These are phyloP conservation scores for Sarocladium brachiariae DNA, from an alignment of 2,329 filamentous ascomycete genomes.

Conservation along the genomic window DNA sequence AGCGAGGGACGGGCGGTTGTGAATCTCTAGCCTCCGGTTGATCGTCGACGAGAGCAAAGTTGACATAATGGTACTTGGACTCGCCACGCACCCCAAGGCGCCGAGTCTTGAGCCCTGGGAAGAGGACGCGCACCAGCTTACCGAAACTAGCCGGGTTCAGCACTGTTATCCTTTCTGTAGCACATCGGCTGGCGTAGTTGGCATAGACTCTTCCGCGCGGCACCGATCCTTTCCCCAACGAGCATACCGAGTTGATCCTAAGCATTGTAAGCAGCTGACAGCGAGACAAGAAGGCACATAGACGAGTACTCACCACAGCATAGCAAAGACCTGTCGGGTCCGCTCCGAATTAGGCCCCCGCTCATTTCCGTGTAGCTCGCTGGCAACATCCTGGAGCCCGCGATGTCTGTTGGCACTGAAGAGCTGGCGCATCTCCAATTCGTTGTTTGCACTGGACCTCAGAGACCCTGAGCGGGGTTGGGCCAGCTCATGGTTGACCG, in stretches of 20 bases:
- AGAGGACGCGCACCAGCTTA: slow-evolving; percentile 92
- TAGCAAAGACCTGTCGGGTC: slow-evolving; percentile 78
- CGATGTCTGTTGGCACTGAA: slow-evolving; percentile 64
- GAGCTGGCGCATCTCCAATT: slow-evolving; percentile 71
- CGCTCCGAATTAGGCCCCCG: slow-evolving; percentile 75
- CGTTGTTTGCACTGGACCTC: slow-evolving; percentile 71
- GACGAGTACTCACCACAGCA: slow-evolving; percentile 63
- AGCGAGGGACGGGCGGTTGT: slow-evolving; percentile 33
- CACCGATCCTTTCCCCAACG: slow-evolving; percentile 74
- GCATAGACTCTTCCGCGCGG: slow-evolving; percentile 91
- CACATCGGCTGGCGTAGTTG: slow-evolving; percentile 88
- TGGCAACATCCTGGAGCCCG: slow-evolving; percentile 62
- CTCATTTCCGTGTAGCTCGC: slow-evolving; percentile 71
- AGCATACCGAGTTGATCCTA: slow-evolving; percentile 69
- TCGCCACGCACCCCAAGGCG: slow-evolving; percentile 89
- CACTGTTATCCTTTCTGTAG: slow-evolving; percentile 87
- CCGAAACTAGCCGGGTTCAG: slow-evolving; percentile 96
- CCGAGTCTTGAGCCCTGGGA: slow-evolving; percentile 88
- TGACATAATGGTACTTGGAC: slow-evolving; percentile 95
- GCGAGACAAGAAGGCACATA: background rate
- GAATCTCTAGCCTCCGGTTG: slow-evolving; percentile 41
- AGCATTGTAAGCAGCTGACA: slow-evolving; percentile 12
- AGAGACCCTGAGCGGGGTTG: slow-evolving; percentile 34
- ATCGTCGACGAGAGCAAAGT: slow-evolving; percentile 55
- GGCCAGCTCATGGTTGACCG: slow-evolving; percentile 31